These are phyloP conservation scores for Pseudoperonospora humuli DNA, from an alignment of 352 stramenopile genomes.

Conservation along the genomic window DNA sequence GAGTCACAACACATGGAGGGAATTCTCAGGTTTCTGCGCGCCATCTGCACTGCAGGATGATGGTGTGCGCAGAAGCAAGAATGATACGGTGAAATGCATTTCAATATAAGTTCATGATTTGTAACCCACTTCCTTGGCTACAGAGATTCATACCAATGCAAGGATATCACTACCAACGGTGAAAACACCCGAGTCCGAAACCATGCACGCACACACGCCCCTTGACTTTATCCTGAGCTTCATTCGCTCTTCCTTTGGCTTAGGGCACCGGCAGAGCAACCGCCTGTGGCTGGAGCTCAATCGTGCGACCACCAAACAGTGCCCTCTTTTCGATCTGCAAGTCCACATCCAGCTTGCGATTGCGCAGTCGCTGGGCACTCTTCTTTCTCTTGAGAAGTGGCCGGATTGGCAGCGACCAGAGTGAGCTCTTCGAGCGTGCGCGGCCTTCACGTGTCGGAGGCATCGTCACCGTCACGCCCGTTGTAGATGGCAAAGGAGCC, in stretches of 20 bases:
- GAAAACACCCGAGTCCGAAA: too few species aligned
- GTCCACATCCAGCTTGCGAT: slow-evolving; percentile 36
- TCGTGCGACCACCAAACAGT: slow-evolving; percentile 11
- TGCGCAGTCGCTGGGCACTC: slow-evolving; percentile 39
- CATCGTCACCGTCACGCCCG: slow-evolving; percentile 4
- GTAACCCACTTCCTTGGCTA: too few species aligned
- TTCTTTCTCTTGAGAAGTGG: slow-evolving; percentile 43
- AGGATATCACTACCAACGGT: too few species aligned
- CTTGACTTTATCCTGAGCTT: background rate
- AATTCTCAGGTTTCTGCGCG: too few species aligned
- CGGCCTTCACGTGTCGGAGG: slow-evolving; percentile 8
- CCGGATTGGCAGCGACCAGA: slow-evolving; percentile 42
- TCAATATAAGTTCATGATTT: too few species aligned
- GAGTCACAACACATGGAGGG: too few species aligned
- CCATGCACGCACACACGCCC: too few species aligned
- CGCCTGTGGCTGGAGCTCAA: slow-evolving; percentile 35
- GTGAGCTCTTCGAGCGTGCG: slow-evolving; percentile 22
- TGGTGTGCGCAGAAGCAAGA: too few species aligned
- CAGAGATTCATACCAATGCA: too few species aligned
- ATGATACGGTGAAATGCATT: too few species aligned
- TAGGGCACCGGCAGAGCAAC: slow-evolving; percentile 9
- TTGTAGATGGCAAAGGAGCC: slow-evolving; percentile 19
- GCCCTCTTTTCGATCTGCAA: slow-evolving; percentile 39
- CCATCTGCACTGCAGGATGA: too few species aligned
- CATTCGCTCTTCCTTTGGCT: too few species aligned